A percentile compares a stretch with the other conserved stretches of the same genome.
phyloP scores from a whole-genome alignment of 2,329 filamentous ascomycete genomes.

The Alternaria conjuncta region DNA sequence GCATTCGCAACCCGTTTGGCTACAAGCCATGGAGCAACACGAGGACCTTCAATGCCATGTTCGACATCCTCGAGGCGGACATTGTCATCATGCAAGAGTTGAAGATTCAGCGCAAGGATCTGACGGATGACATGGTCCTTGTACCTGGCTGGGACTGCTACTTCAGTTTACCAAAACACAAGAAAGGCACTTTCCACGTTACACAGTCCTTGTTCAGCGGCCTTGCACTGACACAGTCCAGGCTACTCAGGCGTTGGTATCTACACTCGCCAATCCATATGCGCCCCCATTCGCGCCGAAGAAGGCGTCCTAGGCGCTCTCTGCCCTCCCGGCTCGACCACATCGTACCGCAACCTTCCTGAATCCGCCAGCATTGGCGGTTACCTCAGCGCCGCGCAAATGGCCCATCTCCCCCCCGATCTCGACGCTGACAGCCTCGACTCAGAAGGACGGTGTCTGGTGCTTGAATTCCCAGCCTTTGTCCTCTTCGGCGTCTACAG shows the following conservation, averaged over 20 bases:
- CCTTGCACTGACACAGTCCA: conserved; percentile 47
- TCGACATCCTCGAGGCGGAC: conserved; percentile 88
- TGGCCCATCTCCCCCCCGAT: conserved; percentile 58
- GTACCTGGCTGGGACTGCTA: conserved; percentile 95
- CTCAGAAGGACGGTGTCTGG: conserved; percentile 87
- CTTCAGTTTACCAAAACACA: conserved; percentile 90
- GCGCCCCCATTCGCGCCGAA: conserved; percentile 86
- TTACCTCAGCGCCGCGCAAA: conserved; percentile 75
- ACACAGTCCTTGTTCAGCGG: background rate
- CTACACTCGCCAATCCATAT: conserved; percentile 87
- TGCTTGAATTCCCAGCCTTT: conserved; percentile 93
- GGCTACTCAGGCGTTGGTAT: conserved; percentile 96
- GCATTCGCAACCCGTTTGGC: conserved; percentile 61
- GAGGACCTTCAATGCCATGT: conserved; percentile 72
- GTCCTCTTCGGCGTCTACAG: conserved; percentile 92
- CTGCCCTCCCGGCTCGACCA: conserved; percentile 72
- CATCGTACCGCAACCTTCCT: conserved; percentile 76
- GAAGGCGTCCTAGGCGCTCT: conserved; percentile 90
- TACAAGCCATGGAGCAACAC: conserved; percentile 60
- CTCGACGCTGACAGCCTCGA: conserved; percentile 77
- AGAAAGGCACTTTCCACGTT: conserved; percentile 71
- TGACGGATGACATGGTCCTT: conserved; percentile 94
- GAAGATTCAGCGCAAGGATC: conserved; percentile 92
- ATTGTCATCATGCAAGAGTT: conserved; percentile 95
- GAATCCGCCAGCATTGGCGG: conserved; percentile 81